These are phyloP conservation scores for Russula foetens DNA, from an alignment of 768 basidiomycete species.

Conservation along the genomic window DNA sequence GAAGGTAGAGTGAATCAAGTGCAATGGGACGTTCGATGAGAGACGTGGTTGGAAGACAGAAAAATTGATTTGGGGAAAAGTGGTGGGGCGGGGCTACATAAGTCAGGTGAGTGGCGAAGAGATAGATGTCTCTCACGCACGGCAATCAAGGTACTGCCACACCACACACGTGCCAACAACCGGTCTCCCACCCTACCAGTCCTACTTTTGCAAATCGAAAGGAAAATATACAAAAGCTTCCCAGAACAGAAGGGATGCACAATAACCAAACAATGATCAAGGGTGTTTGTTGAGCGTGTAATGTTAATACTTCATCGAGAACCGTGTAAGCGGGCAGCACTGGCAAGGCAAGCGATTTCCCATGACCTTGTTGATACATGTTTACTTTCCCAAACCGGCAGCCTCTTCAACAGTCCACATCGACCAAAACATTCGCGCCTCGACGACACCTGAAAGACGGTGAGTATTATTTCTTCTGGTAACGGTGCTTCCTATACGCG, in stretches of 20 bases:
- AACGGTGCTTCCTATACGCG: constrained; percentile 17
- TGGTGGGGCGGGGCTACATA: neutral
- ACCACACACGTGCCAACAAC: constrained; percentile 8
- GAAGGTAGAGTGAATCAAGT: neutral
- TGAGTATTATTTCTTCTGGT: constrained; percentile 35
- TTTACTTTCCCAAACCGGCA: constrained; percentile 15
- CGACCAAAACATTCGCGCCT: constrained; percentile 28
- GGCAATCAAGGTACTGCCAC: neutral
- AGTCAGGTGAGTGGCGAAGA: neutral
- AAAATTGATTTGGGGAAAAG: neutral
- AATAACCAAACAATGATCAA: neutral
- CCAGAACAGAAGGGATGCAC: neutral
- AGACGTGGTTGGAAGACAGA: neutral
- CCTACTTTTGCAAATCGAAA: neutral
- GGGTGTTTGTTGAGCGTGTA: neutral
- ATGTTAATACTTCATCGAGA: neutral
- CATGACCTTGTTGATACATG: constrained; percentile 8
- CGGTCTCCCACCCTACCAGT: neutral
- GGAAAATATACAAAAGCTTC: neutral
- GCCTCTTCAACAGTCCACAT: neutral
- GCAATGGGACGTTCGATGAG: neutral
- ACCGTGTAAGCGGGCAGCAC: neutral
- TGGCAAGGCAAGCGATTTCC: no score
- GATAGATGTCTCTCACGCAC: constrained; percentile 6
- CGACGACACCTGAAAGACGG: constrained; percentile 41